Base-by-base conservation (phyloP, 1,284 basidiomycete species). In the Hymenochaete sp. region DNA sequence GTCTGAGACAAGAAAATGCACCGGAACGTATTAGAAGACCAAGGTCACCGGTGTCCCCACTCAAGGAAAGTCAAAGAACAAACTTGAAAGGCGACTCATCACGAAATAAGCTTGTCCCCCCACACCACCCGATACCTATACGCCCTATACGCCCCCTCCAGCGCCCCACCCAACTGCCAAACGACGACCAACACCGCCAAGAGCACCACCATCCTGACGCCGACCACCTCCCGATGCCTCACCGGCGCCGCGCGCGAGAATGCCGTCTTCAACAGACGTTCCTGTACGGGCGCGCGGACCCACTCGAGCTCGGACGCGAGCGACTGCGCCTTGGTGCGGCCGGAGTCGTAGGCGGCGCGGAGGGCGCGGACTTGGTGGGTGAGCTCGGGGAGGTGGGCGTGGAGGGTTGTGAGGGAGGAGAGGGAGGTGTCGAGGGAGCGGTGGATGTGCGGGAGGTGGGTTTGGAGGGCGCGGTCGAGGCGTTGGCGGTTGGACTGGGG, bases 71-170 rank as follows among this genome's bases (percentile, higher is more conserved):
- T n/a, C n/a, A n/a, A n/a, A n/a, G n/a, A n/a, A n/a, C n/a, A n/a
- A n/a, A n/a, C n/a, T 31, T 13, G 10, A 10, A 9, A 10, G 10
- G 10, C 13, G 18, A 31, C 28, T 31, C 28, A 42, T 24, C 42
- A 85, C 29, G 76, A 81, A 70, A 84, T 80, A 47, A 86, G 66
- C 44, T 76, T 71, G 56, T 82, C 79, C 35, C 82, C 82, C 82
- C 82, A 86, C 11, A 86, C 73, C 21, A 84, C 70, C 36, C 81
- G 66, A 53, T 83, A 75, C 52, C 77, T 67, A 56, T 86, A 79
- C 11, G 82, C 82, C 28, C 77, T 67, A 46, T 81, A 78, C 24
- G 72, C 80, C 25, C 82, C 82, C 14, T 68, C 66, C 13, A 82
- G 55, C 0, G 75, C 72, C 27, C 79, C 70, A 69, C 71, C 81